Conservation (phyloP, 176 grass and related monocot species). For the Elymus sibiricus region DNA sequence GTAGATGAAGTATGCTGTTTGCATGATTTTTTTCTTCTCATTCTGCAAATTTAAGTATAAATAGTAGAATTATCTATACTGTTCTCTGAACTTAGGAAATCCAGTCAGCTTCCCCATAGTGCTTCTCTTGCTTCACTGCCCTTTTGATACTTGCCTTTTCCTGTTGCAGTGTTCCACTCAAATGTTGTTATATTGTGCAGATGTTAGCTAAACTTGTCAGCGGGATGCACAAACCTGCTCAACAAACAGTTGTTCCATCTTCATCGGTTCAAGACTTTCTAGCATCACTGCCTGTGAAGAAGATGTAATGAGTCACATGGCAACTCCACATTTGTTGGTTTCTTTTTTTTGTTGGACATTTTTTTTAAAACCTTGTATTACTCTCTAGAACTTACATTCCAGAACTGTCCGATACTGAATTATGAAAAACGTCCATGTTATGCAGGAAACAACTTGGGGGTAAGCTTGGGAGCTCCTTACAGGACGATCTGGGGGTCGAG, state of each 20-base stretch:
- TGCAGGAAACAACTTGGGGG: conserved; percentile 98
- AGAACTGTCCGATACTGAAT: background rate
- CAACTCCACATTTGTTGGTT: background rate
- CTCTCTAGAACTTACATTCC: background rate
- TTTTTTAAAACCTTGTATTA: background rate
- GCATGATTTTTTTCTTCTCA: background rate
- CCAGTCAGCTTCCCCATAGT: background rate
- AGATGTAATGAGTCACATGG: conserved; percentile 66
- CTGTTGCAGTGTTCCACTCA: conserved; percentile 13
- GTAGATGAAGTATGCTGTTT: conserved; percentile 14
- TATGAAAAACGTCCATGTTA: background rate
- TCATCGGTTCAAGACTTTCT: conserved; percentile 75
- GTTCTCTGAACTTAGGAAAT: background rate
- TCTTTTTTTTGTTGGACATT: background rate
- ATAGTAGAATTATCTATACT: background rate
- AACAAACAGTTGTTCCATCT: conserved; percentile 89
- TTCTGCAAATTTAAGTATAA: background rate
- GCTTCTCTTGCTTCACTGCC: background rate
- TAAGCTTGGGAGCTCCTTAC: conserved; percentile 89
- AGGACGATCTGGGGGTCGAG: conserved; percentile 71
- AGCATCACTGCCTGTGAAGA: conserved; percentile 79
- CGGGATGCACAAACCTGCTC: conserved; percentile 94
- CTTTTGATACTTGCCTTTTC: conserved; percentile 19
- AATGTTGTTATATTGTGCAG: conserved; percentile 42
- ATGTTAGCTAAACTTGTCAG: conserved; percentile 98